These are phyloP conservation scores for Colletotrichum costaricense DNA, from an alignment of 2,329 filamentous ascomycete genomes.

Conservation along the genomic window DNA sequence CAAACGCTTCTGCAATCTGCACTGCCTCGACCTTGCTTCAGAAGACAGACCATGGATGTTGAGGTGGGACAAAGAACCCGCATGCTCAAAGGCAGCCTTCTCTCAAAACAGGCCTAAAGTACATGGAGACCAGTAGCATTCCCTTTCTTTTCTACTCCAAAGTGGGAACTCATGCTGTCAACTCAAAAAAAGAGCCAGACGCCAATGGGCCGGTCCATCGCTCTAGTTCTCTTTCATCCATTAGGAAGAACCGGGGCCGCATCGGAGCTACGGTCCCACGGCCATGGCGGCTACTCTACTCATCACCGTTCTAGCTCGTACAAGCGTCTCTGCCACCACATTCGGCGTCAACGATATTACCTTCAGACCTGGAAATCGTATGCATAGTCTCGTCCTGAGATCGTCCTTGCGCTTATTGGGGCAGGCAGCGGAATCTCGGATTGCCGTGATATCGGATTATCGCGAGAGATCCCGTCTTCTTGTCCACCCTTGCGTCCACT, in stretches of 20 bases:
- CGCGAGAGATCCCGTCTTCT: background rate
- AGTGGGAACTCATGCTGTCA: background rate
- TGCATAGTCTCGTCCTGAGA: background rate
- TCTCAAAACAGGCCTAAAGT: background rate
- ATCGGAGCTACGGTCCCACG: background rate
- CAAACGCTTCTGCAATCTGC: background rate
- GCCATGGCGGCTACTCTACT: slow-evolving; percentile 3
- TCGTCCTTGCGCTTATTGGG: background rate
- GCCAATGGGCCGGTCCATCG: background rate
- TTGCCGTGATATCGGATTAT: background rate
- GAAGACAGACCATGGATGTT: background rate
- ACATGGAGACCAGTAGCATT: background rate
- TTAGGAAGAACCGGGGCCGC: background rate
- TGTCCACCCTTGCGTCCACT: slow-evolving; percentile 11
- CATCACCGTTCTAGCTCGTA: slow-evolving; percentile 17
- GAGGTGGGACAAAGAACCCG: slow-evolving; percentile 14
- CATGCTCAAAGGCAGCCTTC: background rate
- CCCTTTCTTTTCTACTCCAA: background rate
- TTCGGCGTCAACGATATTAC: background rate
- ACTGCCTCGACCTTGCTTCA: background rate
- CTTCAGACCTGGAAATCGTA: background rate
- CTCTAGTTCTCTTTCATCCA: slow-evolving; percentile 5
- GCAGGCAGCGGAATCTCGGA: background rate
- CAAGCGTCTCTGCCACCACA: background rate
- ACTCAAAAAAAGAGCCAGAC: slow-evolving; percentile 8